Evolutionary conservation across 257 asterid species (phyloP), one percentile per base, ranked within the genome.

Genomic region (Jacaranda copaia): DNA sequence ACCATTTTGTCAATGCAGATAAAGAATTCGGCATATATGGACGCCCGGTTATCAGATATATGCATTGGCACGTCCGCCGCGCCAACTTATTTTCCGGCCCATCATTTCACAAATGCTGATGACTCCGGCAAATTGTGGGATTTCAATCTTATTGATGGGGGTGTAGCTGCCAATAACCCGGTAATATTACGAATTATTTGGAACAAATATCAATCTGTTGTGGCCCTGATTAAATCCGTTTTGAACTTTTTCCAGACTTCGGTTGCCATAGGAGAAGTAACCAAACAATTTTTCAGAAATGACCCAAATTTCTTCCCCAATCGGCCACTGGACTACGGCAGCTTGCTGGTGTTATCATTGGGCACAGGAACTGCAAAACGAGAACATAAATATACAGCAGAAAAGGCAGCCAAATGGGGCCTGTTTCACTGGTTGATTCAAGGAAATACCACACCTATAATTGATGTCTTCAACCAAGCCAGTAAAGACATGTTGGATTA

Each of bases 51-150:
- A 64, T 85, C 93, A 0, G 96, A 90, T 57, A 86, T 90, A 79
- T 83, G 91, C 87, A 88, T 90, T 15, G 83, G 86, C 75, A 88
- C 93, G 14, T 83, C 91, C 3, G 92, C 92, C 12, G 94, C 94
- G 5, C 94, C 94, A 6, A 89, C 92, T 10, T 62, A 3, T 25
- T 72, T 90, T 5, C 96, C 96, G 39, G 87, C 96, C 32, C 88
- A 88, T 79, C 59, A 83, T 59, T 90, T 90, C 77, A 77, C 84
- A 8, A 86, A 79, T 45, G 3, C 63, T 32, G 93, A 81, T 14
- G 69, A 16, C 40, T 70, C 85, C 32, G 87, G 85, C 64, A 81
- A 88, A n/a, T 3, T 78, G 3, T 59, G 82, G 82, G 93, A 90
- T 1, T 90, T 88, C 79, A 79, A 90, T 81, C 91, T 90, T 18